Evolutionary conservation across 345 rosid genomes (phyloP).

Genomic region (Syzygium grande): DNA sequence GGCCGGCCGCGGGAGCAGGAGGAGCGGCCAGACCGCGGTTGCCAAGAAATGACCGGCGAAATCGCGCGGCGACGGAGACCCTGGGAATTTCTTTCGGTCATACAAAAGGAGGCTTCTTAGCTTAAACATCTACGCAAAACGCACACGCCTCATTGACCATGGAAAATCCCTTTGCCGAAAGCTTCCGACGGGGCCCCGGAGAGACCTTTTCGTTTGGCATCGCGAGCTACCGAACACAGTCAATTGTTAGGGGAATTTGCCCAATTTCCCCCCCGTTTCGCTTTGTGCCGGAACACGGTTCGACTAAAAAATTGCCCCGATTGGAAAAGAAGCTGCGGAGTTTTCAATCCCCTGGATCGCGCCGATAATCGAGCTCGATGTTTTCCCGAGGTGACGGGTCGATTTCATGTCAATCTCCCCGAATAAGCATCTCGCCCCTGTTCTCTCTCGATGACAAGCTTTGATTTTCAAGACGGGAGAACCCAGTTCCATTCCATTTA

Average conservation of each 20-base stretch:
- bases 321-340: neutral
- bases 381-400: neutral
- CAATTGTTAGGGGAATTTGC: neutral
- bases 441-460: neutral
- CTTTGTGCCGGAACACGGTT: neutral
- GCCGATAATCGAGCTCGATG: neutral
- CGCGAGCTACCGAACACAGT: neutral
- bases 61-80: neutral
- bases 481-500: neutral
- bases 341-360: neutral
- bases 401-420: neutral
- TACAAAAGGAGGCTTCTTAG: neutral
- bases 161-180: neutral
- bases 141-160: neutral
- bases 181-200: neutral
- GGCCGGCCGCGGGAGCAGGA: neutral
- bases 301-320: neutral
- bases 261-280: neutral
- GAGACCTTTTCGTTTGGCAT: neutral
- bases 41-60: neutral
- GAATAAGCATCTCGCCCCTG: neutral
- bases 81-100: neutral
- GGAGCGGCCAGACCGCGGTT: neutral
- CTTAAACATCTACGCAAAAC: neutral
- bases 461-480: neutral